A percentile compares a stretch with the other conserved stretches of the same genome.
These are phyloP conservation scores for Clitoria ternatea DNA, from an alignment of 306 rosid species.

Conservation along the genomic window DNA sequence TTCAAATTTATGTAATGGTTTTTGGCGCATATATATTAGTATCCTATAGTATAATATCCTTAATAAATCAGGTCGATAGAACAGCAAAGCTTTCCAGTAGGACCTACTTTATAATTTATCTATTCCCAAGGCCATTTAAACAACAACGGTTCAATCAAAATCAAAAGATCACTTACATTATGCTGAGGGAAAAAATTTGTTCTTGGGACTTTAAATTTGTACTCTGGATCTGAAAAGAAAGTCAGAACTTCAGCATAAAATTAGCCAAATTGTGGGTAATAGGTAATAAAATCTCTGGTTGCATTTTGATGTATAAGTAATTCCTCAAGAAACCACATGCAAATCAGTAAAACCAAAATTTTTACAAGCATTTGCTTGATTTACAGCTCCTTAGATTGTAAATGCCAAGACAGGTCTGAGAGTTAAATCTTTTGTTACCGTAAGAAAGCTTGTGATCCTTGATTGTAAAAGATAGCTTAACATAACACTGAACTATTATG, in stretches of 20 bases:
- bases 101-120: background rate
- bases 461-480: background rate
- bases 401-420: background rate
- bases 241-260: slow-evolving; percentile 19
- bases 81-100: too few species aligned
- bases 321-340: background rate
- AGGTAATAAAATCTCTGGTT: slow-evolving; percentile 7
- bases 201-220: slow-evolving; percentile 69
- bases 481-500: background rate
- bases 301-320: slow-evolving; percentile 9
- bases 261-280: background rate
- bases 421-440: background rate
- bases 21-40: too few species aligned
- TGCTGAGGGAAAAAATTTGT: slow-evolving; percentile 89
- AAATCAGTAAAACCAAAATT: background rate
- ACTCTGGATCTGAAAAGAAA: slow-evolving; percentile 65
- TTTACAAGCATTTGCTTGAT: background rate
- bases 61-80: too few species aligned
- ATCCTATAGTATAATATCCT: too few species aligned
- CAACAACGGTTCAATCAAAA: slow-evolving; percentile 3
- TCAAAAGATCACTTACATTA: slow-evolving; percentile 51
- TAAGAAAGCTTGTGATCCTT: background rate
- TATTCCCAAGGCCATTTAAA: background rate
- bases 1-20: too few species aligned
- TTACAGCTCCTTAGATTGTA: background rate